Evolutionary conservation across 768 basidiomycete genomes (phyloP).

Genomic region (Mycena galericulata): DNA sequence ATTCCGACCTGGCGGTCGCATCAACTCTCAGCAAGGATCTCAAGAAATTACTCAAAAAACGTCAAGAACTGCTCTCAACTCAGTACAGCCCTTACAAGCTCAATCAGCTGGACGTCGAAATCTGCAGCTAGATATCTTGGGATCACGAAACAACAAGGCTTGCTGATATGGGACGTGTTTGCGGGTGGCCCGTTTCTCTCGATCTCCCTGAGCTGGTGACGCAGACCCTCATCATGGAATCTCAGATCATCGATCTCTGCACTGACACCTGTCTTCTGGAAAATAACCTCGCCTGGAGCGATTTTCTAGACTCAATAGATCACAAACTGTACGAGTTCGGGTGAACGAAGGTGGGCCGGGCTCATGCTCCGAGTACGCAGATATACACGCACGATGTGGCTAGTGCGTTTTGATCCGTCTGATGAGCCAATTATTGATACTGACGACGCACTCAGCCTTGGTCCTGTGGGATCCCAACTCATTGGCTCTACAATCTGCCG

Average conservation of each 20-base stretch:
- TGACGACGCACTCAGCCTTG: not conserved
- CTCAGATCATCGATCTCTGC: not conserved
- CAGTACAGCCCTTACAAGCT: not conserved
- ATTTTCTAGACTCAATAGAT: not conserved
- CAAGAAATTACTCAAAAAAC: not conserved
- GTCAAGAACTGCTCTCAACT: not conserved
- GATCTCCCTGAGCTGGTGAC: not conserved
- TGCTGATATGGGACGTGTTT: not conserved
- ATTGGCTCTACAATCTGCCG: not conserved
- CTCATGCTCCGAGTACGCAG: not conserved
- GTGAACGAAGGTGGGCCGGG: not conserved
- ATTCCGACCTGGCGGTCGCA: too few relatives aligned
- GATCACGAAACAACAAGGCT: not conserved
- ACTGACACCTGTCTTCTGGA: not conserved
- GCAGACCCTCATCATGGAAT: not conserved
- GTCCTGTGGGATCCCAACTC: not conserved
- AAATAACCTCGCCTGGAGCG: not conserved
- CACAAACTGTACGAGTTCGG: not conserved
- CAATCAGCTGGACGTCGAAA: not conserved
- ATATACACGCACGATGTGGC: not conserved
- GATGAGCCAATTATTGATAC: not conserved
- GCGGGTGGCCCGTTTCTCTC: not conserved
- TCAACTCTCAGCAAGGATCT: not conserved
- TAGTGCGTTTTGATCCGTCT: not conserved
- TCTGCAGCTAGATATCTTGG: not conserved